Evolutionary conservation across 2,329 filamentous ascomycete genomes (phyloP), one percentile per base, ranked within the genome.

Genomic region (Aureobasidium lini): DNA sequence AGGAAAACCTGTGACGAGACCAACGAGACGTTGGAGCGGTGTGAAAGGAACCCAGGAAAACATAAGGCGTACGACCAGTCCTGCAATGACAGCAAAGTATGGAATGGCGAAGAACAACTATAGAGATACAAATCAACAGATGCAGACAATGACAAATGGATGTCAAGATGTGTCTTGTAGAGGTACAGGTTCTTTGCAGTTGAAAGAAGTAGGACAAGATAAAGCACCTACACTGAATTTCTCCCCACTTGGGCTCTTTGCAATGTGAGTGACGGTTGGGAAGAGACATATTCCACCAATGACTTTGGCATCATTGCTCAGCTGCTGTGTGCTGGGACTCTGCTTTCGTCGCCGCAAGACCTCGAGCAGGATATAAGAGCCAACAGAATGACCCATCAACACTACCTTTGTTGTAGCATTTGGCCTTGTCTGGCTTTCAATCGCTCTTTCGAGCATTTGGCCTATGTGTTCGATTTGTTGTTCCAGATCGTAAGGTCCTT

Each of bases 381-480:
- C 77, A 0, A 79, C 72, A 0, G 74, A 77, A 65, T 80, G 77
- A 1, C 77, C 77, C 48, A 79, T 70, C 6, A 80, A 62, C 7
- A 76, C 64, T 1, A 75, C 67, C 28, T 63, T 62, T 4, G 68
- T 18, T 0, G 63, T 13, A 32, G 28, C 37, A 8, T 2, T 44
- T 16, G 32, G 37, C 11, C 11, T 18, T 32, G 16, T 31, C 37
- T 46, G 23, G 18, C 46, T 32, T 18, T 52, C 11, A 28, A 60
- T 71, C 10, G 79, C 64, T 1, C 70, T 62, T 15, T 73, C 68
- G 1, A 84, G 63, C 28, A 73, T 73, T 3, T 66, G 64, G 54
- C 79, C 76, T 5, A 78, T 72, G 60, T 77, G 74, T 6, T 73
- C 64, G 36, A 84, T 81, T 65, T 84, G 80, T 29, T 79, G 75